These are phyloP conservation scores for Pichia scutulata DNA, from an alignment of 805 yeast genomes.

Conservation along the genomic window DNA sequence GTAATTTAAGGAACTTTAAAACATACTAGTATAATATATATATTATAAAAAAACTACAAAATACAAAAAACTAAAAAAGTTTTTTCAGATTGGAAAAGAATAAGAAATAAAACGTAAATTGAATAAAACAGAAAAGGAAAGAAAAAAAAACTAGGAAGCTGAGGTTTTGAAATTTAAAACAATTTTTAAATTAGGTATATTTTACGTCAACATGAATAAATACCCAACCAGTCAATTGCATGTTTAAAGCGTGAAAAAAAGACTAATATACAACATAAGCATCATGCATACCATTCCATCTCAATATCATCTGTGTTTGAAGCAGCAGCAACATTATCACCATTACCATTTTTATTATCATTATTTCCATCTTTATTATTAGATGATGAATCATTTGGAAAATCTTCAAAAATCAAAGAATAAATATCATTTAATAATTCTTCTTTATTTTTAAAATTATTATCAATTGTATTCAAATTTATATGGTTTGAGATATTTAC, in stretches of 20 bases:
- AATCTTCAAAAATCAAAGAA: slow-evolving; percentile 38
- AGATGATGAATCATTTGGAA: slow-evolving; percentile 29
- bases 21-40: not conserved
- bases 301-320: not conserved
- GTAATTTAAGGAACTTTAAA: not conserved
- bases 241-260: too few species aligned
- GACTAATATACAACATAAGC: too few species aligned
- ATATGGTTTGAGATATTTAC: not conserved
- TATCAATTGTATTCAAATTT: not conserved
- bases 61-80: not conserved
- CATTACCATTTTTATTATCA: not conserved
- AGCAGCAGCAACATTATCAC: not conserved
- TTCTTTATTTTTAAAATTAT: slow-evolving; percentile 11
- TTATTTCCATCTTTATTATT: not conserved
- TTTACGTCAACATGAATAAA: too few species aligned
- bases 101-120: not conserved
- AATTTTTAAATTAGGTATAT: not conserved
- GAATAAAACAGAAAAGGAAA: not conserved
- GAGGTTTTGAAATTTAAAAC: not conserved
- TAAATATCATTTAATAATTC: slow-evolving; percentile 36
- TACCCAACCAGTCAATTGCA: too few species aligned
- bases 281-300: not conserved
- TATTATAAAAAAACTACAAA: not conserved
- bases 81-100: not conserved
- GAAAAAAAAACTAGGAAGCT: not conserved